Conservation (phyloP, 2,329 filamentous ascomycete genomes). For the Colletotrichum sp. region DNA sequence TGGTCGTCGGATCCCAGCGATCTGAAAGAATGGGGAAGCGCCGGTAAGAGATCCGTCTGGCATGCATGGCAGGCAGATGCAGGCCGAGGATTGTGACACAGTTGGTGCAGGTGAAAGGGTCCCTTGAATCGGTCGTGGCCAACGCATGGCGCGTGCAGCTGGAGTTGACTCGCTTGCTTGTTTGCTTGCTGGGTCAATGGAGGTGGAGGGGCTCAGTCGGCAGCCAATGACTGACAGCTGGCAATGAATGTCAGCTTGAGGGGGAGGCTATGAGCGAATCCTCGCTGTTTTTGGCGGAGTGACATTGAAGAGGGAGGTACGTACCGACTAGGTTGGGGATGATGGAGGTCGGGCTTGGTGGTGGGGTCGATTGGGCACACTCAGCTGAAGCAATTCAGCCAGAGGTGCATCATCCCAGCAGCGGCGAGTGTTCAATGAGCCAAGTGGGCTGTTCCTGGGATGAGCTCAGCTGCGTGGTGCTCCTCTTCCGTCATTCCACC, state of each 20-base stretch:
- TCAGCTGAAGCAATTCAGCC: slow-evolving; percentile 1
- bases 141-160: slow-evolving; percentile 9
- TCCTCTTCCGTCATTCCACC: neutral
- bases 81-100: slow-evolving; percentile 5
- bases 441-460: neutral
- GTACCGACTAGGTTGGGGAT: neutral
- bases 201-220: neutral
- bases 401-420: neutral
- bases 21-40: neutral
- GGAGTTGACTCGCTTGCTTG: neutral
- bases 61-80: neutral
- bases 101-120: neutral
- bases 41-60: neutral
- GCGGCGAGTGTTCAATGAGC: neutral
- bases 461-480: neutral
- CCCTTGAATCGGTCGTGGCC: slow-evolving; percentile 3
- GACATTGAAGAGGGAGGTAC: neutral
- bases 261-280: neutral
- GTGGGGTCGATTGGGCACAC: neutral
- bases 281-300: neutral
- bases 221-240: neutral
- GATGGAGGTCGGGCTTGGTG: neutral
- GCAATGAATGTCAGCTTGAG: neutral
- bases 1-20: neutral
- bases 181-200: neutral